Base-by-base conservation (phyloP, 192 early-diverging fungal genomes). In the Backusella morwellensis region DNA sequence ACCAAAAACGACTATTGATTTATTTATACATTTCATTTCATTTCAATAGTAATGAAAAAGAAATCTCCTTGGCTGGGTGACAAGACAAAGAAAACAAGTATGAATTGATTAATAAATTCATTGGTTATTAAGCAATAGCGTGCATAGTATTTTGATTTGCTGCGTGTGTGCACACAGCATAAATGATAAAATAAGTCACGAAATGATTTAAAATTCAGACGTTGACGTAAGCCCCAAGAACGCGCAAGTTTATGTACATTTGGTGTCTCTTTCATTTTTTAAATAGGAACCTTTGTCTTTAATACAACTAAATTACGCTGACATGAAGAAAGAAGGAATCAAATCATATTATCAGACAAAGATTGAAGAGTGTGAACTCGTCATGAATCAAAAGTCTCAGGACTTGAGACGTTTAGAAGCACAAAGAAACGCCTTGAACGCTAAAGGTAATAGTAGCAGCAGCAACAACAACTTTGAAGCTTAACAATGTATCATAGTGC, bases 341-440 rank as follows among this genome's bases (percentile, higher is more conserved):
- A 90, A 91, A 76, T 86, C 89, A 47, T 95, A 93, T 76, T 92
- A 93, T 74, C 82, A 91, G 79, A 83, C 91, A 79, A 93, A 92
- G 82, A 93, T 93, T 78, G 92, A 98, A 84, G 92, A 95, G 76
- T 89, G 94, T 7, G 97, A 98, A 79, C 90, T 93, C 54, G 88
- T 91, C 73, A 96, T 93, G 86, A 91, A 93, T 72, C 88, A 93
- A 77, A 96, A 94, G 86, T 93, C 95, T 11, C 96, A 97, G 84
- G 97, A 99, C 86, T 88, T 99, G 78, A 90, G 97, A 66, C 97
- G 98, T 83, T 90, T 99, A 35, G 98, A 99, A 88, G 98, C 98
- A 4, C 98, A 99, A 85, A 91, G 98, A 70, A 99, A 99, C 85
- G 92, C 95, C 74, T 86, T 99, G 73, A 99, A 99, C 75, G 92